Base-by-base conservation (phyloP, 345 rosid genomes). In the Erysimum cheiranthoides region DNA sequence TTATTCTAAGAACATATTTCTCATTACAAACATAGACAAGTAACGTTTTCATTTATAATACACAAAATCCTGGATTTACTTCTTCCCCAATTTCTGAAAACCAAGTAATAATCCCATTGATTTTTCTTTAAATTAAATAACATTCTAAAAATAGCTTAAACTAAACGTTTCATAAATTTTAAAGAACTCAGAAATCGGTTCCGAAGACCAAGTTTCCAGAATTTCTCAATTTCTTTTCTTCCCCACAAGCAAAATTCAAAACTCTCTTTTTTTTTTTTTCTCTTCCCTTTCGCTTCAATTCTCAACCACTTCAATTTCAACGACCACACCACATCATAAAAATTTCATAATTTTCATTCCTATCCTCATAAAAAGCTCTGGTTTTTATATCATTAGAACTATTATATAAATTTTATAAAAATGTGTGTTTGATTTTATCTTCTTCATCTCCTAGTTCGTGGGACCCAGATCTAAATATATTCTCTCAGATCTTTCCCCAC, bases 391-490 rank as follows among this genome's bases (percentile, higher is more conserved):
- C 5, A 2, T 8, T 36, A 2, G 12, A 46, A 59, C 5, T 50
- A 7, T 3, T 21, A 21, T 34, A n/a, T n/a, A n/a, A 35, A 32
- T 5, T 73, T 28, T 47, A 43, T 21, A 21, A 21, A 21, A 21
- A 21, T 58, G 11, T 62, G 47, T 8, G 58, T 56, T 63, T 58
- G 77, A 78, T 72, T 78, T 17, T 71, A 78, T 78, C 77, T 50
- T 73, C 32, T 43, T 60, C 30, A 50, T 52, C 25, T 69, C 47
- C 2, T 59, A 32, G 8, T 51, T 71, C 38, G 56, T 71, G 80
- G 80, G 80, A 71, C 81, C 81, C 81, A 42, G 73, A 78, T 72
- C 76, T 64, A 47, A 46, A 58, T 60, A 65, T 65, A 78, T 78
- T 78, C 73, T 66, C 17, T 13, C 25, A 49, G 73, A 66, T 58